A percentile compares a stretch with the other conserved stretches of the same genome.
Evolutionary conservation across 805 yeast species (phyloP).

Genomic region (Spathaspora arborariae): DNA sequence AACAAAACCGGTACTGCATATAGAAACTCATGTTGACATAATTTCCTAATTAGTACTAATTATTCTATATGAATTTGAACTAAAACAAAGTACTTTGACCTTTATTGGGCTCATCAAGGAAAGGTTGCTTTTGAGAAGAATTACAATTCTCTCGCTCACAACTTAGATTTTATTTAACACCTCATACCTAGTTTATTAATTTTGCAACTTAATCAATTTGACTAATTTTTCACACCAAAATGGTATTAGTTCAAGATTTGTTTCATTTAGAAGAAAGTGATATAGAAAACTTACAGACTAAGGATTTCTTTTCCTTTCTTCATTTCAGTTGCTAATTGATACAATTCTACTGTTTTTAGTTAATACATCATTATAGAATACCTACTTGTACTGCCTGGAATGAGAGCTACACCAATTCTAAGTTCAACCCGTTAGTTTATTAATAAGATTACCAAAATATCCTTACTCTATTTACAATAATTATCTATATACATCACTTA

Average conservation of each 20-base stretch:
- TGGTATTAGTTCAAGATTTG: constrained; percentile 43
- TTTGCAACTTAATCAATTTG: neutral
- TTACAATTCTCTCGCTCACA: no score
- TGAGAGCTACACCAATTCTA: no score
- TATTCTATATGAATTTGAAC: neutral
- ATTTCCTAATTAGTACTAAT: neutral
- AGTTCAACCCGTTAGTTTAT: neutral
- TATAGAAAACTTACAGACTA: neutral
- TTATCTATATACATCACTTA: constrained; percentile 8
- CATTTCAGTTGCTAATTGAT: no score
- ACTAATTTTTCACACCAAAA: neutral
- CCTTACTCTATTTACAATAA: constrained; percentile 2
- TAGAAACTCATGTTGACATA: neutral
- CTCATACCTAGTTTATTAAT: neutral
- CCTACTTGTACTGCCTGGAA: no score
- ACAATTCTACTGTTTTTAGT: no score
- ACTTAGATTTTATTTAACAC: no score
- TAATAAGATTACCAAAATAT: neutral
- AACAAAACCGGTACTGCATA: neutral
- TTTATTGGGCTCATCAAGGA: no score
- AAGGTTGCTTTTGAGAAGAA: no score
- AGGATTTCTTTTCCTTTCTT: neutral
- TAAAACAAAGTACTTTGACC: no score
- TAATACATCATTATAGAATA: no score
- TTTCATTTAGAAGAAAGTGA: constrained; percentile 41